phyloP scores from a whole-genome alignment of 2,329 filamentous ascomycete species.

The Trichoderma sp. region DNA sequence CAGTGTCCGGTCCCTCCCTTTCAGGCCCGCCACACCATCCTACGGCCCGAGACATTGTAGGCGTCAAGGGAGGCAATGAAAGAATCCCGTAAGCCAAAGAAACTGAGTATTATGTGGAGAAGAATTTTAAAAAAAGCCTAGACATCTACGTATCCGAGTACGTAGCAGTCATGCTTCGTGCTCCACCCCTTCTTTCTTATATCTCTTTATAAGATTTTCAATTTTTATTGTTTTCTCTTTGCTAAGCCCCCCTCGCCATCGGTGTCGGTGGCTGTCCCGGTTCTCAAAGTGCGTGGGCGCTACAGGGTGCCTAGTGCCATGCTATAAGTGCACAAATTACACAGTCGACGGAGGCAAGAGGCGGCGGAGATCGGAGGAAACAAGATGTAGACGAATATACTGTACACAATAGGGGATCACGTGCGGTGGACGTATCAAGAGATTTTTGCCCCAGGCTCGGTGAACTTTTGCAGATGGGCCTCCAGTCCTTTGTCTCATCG shows the following conservation, averaged over 20 bases:
- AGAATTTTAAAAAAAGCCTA: not conserved
- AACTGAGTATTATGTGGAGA: constrained; percentile 7
- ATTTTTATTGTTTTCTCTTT: not conserved
- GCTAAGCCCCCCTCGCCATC: not conserved
- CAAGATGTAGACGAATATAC: not conserved
- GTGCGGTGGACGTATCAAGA: constrained; percentile 29
- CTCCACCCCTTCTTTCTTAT: not conserved
- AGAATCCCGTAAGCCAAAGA: not conserved
- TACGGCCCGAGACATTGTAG: constrained; percentile 23
- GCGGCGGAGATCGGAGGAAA: constrained; percentile 10
- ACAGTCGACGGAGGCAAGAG: constrained; percentile 3
- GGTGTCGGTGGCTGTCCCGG: not conserved
- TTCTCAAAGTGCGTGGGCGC: not conserved
- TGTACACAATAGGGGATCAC: constrained; percentile 35
- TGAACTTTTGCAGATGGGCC: constrained; percentile 11
- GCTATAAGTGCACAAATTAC: not conserved
- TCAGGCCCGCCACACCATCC: constrained; percentile 21
- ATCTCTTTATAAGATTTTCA: not conserved
- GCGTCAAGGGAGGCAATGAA: constrained; percentile 3
- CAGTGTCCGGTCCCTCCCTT: constrained; percentile 21
- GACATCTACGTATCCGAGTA: not conserved
- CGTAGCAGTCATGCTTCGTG: not conserved
- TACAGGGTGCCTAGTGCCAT: constrained; percentile 4
- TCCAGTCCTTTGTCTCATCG: constrained; percentile 45
- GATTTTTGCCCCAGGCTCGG: constrained; percentile 35